A percentile compares a stretch with the other conserved stretches of the same genome.
phyloP scores from a whole-genome alignment of 805 yeast genomes.

The Wickerhamiella cacticola region DNA sequence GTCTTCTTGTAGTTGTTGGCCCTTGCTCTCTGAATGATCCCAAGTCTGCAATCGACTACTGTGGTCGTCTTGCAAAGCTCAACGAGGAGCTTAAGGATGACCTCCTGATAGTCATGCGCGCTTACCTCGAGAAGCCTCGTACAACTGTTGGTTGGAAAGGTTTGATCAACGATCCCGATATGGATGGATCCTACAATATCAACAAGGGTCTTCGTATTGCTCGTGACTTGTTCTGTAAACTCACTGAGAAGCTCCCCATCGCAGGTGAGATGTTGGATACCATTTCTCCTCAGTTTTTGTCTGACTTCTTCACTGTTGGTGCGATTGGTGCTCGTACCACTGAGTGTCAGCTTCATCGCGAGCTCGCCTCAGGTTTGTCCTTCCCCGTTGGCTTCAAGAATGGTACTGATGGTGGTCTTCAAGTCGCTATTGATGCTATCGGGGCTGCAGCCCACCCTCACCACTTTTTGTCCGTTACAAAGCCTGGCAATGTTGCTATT shows the following conservation, averaged over 20 bases:
- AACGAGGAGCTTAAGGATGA: slow-evolving; percentile 58
- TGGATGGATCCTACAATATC: slow-evolving; percentile 83
- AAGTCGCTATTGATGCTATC: slow-evolving; percentile 90
- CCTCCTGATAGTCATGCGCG: slow-evolving; percentile 85
- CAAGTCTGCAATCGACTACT: slow-evolving; percentile 80
- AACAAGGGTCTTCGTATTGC: slow-evolving; percentile 88
- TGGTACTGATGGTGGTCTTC: slow-evolving; percentile 93
- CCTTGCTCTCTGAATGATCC: slow-evolving; percentile 98
- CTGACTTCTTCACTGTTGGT: slow-evolving; percentile 88
- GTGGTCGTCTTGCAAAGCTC: slow-evolving; percentile 46
- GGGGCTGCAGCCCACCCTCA: slow-evolving; percentile 87
- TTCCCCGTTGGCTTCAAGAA: slow-evolving; percentile 98
- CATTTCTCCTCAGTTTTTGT: slow-evolving; percentile 88
- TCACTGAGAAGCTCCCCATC: slow-evolving; percentile 73
- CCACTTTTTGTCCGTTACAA: slow-evolving; percentile 88
- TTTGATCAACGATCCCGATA: slow-evolving; percentile 90
- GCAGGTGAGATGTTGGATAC: slow-evolving; percentile 98
- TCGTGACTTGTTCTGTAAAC: slow-evolving; percentile 70
- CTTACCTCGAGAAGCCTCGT: slow-evolving; percentile 94
- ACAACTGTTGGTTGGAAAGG: slow-evolving; percentile 99
- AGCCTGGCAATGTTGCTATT: slow-evolving; percentile 92
- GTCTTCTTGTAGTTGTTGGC: slow-evolving; percentile 81
- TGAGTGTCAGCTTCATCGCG: slow-evolving; percentile 95
- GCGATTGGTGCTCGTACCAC: slow-evolving; percentile 99
- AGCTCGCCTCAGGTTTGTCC: slow-evolving; percentile 88